These are phyloP conservation scores for Thyridium curvatum DNA, from an alignment of 2,329 filamentous ascomycete species.

Conservation along the genomic window DNA sequence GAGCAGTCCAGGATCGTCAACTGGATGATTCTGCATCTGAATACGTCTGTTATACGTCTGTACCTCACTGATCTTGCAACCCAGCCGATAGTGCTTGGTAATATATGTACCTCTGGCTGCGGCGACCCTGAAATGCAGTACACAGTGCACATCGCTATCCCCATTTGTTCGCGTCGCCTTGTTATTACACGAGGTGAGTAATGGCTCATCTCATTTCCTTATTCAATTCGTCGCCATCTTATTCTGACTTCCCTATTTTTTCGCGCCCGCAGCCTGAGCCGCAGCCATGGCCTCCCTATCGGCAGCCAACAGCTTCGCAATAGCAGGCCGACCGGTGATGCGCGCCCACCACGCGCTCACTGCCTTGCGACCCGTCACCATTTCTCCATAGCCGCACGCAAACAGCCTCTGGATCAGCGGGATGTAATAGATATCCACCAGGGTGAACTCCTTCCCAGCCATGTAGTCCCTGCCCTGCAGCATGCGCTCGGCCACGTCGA, in stretches of 20 bases:
- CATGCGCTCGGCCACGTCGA: slow-evolving; percentile 33
- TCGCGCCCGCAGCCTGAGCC: slow-evolving; percentile 4
- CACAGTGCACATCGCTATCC: no score
- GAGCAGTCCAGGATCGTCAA: no score
- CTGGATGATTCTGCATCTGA: no score
- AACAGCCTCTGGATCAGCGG: slow-evolving; percentile 35
- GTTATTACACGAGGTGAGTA: no score
- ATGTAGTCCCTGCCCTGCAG: slow-evolving; percentile 33
- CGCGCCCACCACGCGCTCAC: slow-evolving; percentile 36
- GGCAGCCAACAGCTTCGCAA: slow-evolving; percentile 24
- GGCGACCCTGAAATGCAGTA: no score
- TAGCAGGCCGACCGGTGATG: slow-evolving; percentile 26
- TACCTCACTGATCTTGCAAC: no score
- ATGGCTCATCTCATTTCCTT: no score
- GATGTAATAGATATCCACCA: slow-evolving; percentile 41
- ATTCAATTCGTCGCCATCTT: no score
- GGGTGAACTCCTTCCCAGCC: slow-evolving; percentile 34
- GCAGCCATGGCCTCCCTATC: slow-evolving; percentile 24
- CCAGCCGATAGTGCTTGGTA: no score
- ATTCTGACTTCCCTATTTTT: slow-evolving; percentile 12
- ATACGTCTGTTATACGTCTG: no score
- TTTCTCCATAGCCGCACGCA: slow-evolving; percentile 28
- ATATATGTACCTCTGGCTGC: no score
- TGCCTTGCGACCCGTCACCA: slow-evolving; percentile 25
- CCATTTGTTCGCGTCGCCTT: no score